Base-by-base conservation (phyloP, 371 early-diverging fungal genomes). In the Dichotomocladium elegans region DNA sequence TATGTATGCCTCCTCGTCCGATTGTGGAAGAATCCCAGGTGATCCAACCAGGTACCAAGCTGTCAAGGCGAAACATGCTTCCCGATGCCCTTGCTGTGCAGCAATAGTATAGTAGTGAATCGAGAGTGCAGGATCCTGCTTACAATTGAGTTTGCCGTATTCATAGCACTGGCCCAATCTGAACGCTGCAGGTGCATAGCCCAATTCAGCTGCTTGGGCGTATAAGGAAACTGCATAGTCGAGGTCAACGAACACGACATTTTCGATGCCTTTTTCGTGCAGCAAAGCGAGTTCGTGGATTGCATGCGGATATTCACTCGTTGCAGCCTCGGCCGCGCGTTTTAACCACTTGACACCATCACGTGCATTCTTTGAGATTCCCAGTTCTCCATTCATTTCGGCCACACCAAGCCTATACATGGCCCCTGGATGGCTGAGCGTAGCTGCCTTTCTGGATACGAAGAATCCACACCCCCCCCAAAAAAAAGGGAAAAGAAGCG, bases 1-100 rank as follows among this genome's bases (percentile, higher is more conserved):
- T 15, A 87, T 58, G 58, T 89, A 95, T 9, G 95, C 93, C 65
- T 92, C 91, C 27, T 80, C 81, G 63, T 95, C 93, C n/a, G 82
- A 85, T 62, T 90, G 92, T 19, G 81, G 83, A 28, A 95, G 55
- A 2, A 91, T 82, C 2, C 86, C 86, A 4, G 75, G 77, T 5
- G 86, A 86, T 6, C 95, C 95, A 0, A 93, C 92, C 17, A 95
- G 61, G 61, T 93, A 95, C 93, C 93, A 95, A 31, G 91, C 91
- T 1, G 93, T 88, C 31, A 95, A 66, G 5, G 92, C 92, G 55
- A 95, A 85, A 55, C 91, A 88, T 12, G 93, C 92, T 55, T 93
- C 93, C 0, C 90, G 86, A 56, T 96, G 90, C n/a, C 92, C 90
- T 58, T 92, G 88, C 55, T 91, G 87, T 11, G 96, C 94, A 0